These are phyloP conservation scores for Emergomyces pasteurianus DNA, from an alignment of 2,329 filamentous ascomycete species.

Conservation along the genomic window DNA sequence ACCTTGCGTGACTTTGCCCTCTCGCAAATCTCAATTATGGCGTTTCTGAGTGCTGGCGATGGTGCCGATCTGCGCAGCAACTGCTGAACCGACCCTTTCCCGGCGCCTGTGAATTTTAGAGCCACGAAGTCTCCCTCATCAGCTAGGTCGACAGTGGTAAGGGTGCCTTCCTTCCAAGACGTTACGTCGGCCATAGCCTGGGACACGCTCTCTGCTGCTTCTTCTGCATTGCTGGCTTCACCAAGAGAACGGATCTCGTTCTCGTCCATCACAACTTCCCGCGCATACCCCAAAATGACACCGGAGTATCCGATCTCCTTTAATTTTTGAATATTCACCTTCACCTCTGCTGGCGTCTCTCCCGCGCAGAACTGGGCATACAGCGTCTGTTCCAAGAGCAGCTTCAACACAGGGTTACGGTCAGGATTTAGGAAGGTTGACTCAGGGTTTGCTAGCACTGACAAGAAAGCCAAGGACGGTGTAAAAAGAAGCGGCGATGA, in stretches of 20 bases:
- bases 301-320: slow-evolving; percentile 69
- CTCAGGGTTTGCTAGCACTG: slow-evolving; percentile 55
- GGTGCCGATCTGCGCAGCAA: slow-evolving; percentile 53
- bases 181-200: slow-evolving; percentile 15
- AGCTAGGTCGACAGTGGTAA: slow-evolving; percentile 50
- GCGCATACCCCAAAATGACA: slow-evolving; percentile 73
- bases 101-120: slow-evolving; percentile 71
- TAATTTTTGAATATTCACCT: slow-evolving; percentile 50
- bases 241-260: slow-evolving; percentile 17
- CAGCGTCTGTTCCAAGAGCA: slow-evolving; percentile 66
- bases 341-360: slow-evolving; percentile 57
- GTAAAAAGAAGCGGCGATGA: slow-evolving; percentile 40
- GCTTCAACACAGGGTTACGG: slow-evolving; percentile 57
- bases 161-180: slow-evolving; percentile 61
- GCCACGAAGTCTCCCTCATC: slow-evolving; percentile 49
- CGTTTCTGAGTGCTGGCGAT: slow-evolving; percentile 49
- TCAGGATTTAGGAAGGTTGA: slow-evolving; percentile 60
- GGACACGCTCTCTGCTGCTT: slow-evolving; percentile 11
- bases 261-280: slow-evolving; percentile 61
- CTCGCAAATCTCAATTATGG: slow-evolving; percentile 64
- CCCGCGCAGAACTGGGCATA: slow-evolving; percentile 89
- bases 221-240: neutral
- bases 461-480: slow-evolving; percentile 58
- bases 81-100: slow-evolving; percentile 57
- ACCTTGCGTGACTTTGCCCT: slow-evolving; percentile 58